phyloP scores from a whole-genome alignment of 108 stramenopile genomes.

The Aurantiochytrium sp. region DNA sequence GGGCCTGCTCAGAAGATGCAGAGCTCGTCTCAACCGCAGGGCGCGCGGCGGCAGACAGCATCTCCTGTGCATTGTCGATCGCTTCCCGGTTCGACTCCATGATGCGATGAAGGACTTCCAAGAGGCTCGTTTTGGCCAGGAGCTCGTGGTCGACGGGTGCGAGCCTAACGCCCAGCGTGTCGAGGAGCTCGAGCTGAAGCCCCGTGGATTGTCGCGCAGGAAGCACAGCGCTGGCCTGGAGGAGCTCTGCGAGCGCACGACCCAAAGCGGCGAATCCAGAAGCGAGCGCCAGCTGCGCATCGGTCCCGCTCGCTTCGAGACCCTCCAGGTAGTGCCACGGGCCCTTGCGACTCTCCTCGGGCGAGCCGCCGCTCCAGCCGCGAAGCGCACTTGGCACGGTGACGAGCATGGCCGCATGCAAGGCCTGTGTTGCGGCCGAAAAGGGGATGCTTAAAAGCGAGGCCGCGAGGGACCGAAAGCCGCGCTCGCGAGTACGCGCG shows the following conservation, averaged over 20 bases:
- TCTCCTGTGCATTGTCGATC: neutral
- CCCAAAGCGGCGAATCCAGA: neutral
- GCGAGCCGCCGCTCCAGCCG: neutral
- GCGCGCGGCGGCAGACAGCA: too few species aligned
- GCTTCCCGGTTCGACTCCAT: slow-evolving; percentile 2
- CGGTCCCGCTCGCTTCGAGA: neutral
- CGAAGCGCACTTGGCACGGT: neutral
- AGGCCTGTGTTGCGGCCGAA: neutral
- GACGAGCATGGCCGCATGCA: neutral
- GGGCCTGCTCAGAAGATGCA: too few species aligned
- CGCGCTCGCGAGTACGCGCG: neutral
- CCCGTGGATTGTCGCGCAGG: neutral
- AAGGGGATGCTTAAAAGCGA: neutral
- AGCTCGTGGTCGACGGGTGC: slow-evolving; percentile 23
- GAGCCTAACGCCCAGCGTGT: neutral
- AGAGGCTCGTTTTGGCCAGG: neutral
- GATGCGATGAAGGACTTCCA: neutral
- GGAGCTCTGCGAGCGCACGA: neutral
- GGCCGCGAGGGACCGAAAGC: neutral
- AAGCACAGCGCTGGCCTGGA: neutral
- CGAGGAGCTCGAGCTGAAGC: neutral
- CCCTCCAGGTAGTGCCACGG: neutral
- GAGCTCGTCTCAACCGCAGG: too few species aligned
- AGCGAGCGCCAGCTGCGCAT: neutral
- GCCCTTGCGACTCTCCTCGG: neutral